Conservation (phyloP, 345 rosid genomes). For the Jatropha curcas region DNA sequence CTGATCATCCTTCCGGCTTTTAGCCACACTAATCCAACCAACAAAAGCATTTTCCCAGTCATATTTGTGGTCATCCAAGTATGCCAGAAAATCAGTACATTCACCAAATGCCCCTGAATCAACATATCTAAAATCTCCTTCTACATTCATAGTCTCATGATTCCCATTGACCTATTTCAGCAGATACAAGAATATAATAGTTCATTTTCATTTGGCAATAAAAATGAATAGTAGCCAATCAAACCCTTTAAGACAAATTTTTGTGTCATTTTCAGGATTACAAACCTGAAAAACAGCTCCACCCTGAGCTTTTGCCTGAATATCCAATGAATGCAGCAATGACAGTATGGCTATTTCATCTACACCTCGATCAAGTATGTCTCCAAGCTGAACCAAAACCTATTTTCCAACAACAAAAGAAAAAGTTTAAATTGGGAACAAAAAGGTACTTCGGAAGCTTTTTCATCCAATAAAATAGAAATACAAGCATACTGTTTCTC, state of each 20-base stretch:
- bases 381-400: conserved; percentile 88
- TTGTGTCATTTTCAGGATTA: too few species aligned
- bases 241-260: too few species aligned
- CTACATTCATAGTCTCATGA: conserved; percentile 93
- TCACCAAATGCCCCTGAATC: conserved; percentile 78
- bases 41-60: conserved; percentile 76
- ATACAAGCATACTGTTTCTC: conserved; percentile 54
- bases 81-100: conserved; percentile 65
- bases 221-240: too few species aligned
- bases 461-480: background rate
- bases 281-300: conserved; percentile 94
- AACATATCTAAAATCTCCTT: conserved; percentile 86
- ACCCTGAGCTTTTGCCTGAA: conserved; percentile 79
- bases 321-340: conserved; percentile 61
- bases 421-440: background rate
- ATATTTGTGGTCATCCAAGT: conserved; percentile 50
- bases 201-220: too few species aligned
- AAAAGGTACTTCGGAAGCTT: background rate
- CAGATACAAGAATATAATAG: too few species aligned
- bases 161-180: conserved; percentile 72
- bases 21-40: conserved; percentile 54
- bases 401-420: conserved; percentile 31
- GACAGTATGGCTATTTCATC: conserved; percentile 87
- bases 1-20: conserved; percentile 49
- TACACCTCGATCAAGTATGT: conserved; percentile 87